Conservation (phyloP, 768 basidiomycete species). For the Mycena galopus region DNA sequence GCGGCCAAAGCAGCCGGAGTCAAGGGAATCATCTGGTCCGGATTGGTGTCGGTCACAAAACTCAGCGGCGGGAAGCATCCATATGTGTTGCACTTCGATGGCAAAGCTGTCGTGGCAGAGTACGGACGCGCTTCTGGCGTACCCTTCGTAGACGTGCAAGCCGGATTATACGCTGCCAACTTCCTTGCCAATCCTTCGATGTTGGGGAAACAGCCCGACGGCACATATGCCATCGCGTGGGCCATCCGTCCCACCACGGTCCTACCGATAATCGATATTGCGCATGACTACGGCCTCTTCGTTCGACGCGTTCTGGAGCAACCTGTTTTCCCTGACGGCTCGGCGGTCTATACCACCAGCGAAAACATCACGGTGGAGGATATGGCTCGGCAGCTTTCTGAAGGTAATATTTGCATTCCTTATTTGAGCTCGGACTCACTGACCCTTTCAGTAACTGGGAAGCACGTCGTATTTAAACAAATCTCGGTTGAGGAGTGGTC, state of each 20-base stretch:
- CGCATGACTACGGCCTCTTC: slow-evolving; percentile 23
- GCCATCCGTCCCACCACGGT: neutral
- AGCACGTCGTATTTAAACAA: slow-evolving; percentile 7
- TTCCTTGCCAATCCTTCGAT: neutral
- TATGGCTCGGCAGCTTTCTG: slow-evolving; percentile 3
- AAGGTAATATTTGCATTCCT: neutral
- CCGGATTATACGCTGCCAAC: slow-evolving; percentile 19
- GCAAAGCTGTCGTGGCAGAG: slow-evolving; percentile 19
- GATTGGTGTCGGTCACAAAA: neutral
- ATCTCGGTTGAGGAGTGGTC: neutral
- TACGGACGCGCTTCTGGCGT: slow-evolving; percentile 13
- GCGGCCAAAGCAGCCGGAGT: slow-evolving; percentile 22
- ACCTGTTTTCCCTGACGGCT: slow-evolving; percentile 12
- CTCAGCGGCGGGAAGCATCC: slow-evolving; percentile 4
- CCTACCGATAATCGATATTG: slow-evolving; percentile 23
- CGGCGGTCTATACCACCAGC: neutral
- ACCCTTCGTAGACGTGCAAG: slow-evolving; percentile 29
- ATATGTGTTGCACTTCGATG: slow-evolving; percentile 12
- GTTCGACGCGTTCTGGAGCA: slow-evolving; percentile 18
- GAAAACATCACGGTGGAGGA: slow-evolving; percentile 15
- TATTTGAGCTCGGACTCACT: neutral
- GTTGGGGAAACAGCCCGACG: slow-evolving; percentile 9
- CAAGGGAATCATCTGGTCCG: slow-evolving; percentile 23
- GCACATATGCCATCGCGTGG: neutral
- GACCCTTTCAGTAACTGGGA: neutral